Conservation (phyloP, 805 yeast species). For the Starmera dryadoides region DNA sequence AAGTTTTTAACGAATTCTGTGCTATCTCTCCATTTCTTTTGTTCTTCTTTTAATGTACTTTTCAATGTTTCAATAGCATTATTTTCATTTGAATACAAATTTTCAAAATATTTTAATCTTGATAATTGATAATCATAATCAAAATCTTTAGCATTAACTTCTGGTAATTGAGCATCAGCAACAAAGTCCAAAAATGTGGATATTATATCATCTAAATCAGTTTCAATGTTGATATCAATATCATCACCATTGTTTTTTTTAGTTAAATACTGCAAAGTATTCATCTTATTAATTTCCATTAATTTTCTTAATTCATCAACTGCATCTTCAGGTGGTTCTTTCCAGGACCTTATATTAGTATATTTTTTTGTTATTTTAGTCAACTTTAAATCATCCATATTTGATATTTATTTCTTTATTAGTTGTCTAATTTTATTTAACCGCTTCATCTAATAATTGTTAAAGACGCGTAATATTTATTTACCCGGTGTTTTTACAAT, state of each 20-base stretch:
- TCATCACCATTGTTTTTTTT: background rate
- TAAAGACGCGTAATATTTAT: too few relatives aligned
- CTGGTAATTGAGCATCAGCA: conserved; percentile 4
- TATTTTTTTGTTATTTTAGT: conserved; percentile 13
- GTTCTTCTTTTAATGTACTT: conserved; percentile 6
- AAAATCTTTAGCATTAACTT: conserved; percentile 8
- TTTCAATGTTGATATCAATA: background rate
- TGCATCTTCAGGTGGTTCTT: conserved; percentile 6
- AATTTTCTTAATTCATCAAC: conserved; percentile 6
- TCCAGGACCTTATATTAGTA: conserved; percentile 11
- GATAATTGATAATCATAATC: conserved; percentile 14
- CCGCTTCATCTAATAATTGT: too few relatives aligned
- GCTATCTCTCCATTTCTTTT: conserved; percentile 5
- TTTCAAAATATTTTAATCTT: conserved; percentile 10
- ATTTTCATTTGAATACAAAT: conserved; percentile 12
- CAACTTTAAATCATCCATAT: conserved; percentile 9
- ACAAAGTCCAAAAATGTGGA: background rate
- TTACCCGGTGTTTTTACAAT: too few relatives aligned
- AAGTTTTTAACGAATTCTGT: conserved; percentile 7
- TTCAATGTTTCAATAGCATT: conserved; percentile 10
- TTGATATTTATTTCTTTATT: background rate
- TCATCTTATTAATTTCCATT: conserved; percentile 10
- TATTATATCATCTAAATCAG: background rate
- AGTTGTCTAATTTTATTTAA: conserved; percentile 1
- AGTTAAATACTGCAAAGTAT: conserved; percentile 3